A percentile compares a stretch with the other conserved stretches of the same genome.
These are phyloP conservation scores for Fusarium napiforme DNA, from an alignment of 2,329 filamentous ascomycete species.

Conservation along the genomic window DNA sequence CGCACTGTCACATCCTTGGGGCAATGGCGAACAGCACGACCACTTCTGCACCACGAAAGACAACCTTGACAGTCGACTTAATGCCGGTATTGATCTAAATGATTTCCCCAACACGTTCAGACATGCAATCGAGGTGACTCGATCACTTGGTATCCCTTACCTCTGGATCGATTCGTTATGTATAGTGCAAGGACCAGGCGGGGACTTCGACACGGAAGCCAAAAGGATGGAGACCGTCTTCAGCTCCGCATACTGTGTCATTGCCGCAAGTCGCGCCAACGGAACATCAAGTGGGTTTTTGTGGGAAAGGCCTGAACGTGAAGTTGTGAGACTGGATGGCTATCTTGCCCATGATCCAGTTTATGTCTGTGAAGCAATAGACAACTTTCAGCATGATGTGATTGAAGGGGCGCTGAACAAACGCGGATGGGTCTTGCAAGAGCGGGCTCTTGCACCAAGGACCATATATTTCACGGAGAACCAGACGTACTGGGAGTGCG, in stretches of 20 bases:
- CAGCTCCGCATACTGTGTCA: background rate
- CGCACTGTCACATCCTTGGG: too few relatives aligned
- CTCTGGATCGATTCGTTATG: constrained; percentile 23
- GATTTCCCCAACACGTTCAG: background rate
- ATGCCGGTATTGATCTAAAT: background rate
- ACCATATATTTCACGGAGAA: constrained; percentile 34
- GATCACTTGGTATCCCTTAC: background rate
- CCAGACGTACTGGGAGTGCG: constrained; percentile 36
- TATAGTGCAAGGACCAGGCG: constrained; percentile 9
- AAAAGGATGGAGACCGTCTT: constrained; percentile 2
- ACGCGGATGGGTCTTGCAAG: constrained; percentile 15
- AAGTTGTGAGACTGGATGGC: constrained; percentile 1
- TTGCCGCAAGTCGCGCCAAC: constrained; percentile 7
- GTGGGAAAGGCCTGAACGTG: background rate
- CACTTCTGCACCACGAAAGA: constrained; percentile 19
- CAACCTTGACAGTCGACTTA: background rate
- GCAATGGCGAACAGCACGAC: background rate
- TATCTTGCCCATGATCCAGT: background rate
- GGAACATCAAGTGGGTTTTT: constrained; percentile 13
- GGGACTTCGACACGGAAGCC: background rate
- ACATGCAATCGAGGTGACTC: constrained; percentile 4
- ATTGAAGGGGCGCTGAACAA: constrained; percentile 16
- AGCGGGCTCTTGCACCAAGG: constrained; percentile 25
- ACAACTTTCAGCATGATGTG: constrained; percentile 30
- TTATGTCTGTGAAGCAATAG: constrained; percentile 27